Percentiles rank a stretch among this genome's conserved stretches.
phyloP scores from a whole-genome alignment of 768 basidiomycete genomes.

The Auricularia sp. region DNA sequence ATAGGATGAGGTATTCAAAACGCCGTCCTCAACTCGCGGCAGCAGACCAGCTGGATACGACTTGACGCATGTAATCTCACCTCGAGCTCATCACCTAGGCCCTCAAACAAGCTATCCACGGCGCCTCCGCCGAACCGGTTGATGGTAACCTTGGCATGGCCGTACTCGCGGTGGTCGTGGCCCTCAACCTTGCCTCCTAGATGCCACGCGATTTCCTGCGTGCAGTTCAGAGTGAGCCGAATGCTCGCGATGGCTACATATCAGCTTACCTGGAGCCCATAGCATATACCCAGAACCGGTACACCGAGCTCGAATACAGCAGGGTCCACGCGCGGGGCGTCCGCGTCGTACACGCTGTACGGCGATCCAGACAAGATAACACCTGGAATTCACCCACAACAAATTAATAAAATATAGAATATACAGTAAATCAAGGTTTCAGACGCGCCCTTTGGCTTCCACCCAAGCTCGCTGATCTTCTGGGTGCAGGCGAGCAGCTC shows the following conservation, averaged over 20 bases:
- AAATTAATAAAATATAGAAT: slow-evolving; percentile 9
- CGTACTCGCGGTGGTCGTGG: slow-evolving; percentile 91
- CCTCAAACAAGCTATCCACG: slow-evolving; percentile 73
- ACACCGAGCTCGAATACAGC: slow-evolving; percentile 79
- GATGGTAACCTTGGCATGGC: slow-evolving; percentile 74
- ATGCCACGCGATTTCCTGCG: slow-evolving; percentile 86
- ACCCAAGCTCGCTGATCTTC: slow-evolving; percentile 74
- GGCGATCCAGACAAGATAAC: slow-evolving; percentile 97
- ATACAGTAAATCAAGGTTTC: neutral
- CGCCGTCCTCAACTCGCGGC: too few species aligned
- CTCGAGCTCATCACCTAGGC: slow-evolving; percentile 56
- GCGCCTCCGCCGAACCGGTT: slow-evolving; percentile 43
- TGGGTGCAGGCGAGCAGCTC: slow-evolving; percentile 96
- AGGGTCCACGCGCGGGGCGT: slow-evolving; percentile 89
- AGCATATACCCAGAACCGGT: slow-evolving; percentile 94
- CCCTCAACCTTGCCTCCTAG: slow-evolving; percentile 75
- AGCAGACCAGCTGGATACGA: too few species aligned
- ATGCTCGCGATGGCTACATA: too few species aligned
- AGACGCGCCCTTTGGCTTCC: slow-evolving; percentile 81
- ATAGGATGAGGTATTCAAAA: too few species aligned
- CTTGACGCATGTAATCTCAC: too few species aligned
- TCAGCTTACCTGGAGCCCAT: slow-evolving; percentile 45
- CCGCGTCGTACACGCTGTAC: slow-evolving; percentile 92
- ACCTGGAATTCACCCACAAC: slow-evolving; percentile 32
- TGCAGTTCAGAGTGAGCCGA: too few species aligned